A percentile compares a stretch with the other conserved stretches of the same genome.
phyloP scores from a whole-genome alignment of 495 filamentous ascomycete species.

The Lasiosphaeriaceae sp. region DNA sequence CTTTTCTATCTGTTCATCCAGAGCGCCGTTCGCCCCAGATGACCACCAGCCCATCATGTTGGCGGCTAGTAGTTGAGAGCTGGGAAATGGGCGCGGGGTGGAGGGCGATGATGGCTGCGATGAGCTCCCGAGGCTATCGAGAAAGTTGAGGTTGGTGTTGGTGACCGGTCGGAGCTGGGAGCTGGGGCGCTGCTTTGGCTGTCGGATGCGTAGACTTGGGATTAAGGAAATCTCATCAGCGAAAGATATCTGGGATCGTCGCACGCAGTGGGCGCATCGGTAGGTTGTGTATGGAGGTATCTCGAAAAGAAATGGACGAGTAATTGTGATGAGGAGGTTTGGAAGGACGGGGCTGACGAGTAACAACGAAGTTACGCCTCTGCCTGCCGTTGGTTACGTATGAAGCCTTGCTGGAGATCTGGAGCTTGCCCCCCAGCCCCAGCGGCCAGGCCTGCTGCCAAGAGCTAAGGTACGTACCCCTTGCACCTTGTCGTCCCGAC shows the following conservation, averaged over 20 bases:
- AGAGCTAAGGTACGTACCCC: not conserved
- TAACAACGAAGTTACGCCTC: slow-evolving; percentile 6
- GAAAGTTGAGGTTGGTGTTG: not conserved
- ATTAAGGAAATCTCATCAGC: not conserved
- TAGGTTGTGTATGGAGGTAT: not conserved
- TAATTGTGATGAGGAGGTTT: not conserved
- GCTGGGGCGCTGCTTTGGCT: not conserved
- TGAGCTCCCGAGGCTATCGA: not conserved
- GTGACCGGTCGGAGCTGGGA: not conserved
- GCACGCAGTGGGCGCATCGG: not conserved
- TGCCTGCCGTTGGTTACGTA: slow-evolving; percentile 28
- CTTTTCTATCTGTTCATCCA: slow-evolving; percentile 95
- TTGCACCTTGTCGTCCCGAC: too few species aligned
- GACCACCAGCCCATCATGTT: slow-evolving; percentile 90
- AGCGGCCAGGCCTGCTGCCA: slow-evolving; percentile 8
- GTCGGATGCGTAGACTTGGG: not conserved
- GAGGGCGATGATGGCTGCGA: not conserved
- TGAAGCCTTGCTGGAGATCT: slow-evolving; percentile 11
- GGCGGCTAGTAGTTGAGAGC: slow-evolving; percentile 1
- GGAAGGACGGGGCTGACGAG: not conserved
- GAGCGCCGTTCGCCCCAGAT: slow-evolving; percentile 66
- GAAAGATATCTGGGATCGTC: not conserved
- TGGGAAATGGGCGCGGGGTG: not conserved
- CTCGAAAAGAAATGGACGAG: slow-evolving; percentile 3
- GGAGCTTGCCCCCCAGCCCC: slow-evolving; percentile 10